Base-by-base conservation (phyloP, 108 stramenopile species). In the Fistulifera pelliculosa region DNA sequence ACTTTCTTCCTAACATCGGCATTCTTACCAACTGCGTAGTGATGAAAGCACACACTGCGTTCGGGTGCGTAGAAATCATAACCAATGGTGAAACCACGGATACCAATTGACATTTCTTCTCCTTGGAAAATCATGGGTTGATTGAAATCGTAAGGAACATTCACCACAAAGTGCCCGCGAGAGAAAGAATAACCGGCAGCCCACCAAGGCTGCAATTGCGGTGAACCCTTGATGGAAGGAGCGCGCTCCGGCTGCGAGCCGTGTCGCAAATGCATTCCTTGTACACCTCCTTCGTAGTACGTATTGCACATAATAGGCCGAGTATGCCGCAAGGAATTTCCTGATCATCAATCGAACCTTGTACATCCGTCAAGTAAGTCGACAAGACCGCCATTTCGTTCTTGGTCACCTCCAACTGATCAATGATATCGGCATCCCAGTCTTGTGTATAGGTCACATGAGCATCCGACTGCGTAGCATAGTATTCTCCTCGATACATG, bases 301-400 rank as follows among this genome's bases (percentile, higher is more conserved):
- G 88, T 85, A 58, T 95, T 91, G 70, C 94, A 95, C 87, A 85
- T 89, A 44, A 89, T 89, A 0, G 87, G 83, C 25, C 83, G 57
- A n/a, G 94, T 90, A 25, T 76, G 58, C 10, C 89, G 71, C 39
- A 79, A 44, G 39, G 80, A 80, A 22, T 81, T 39, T 87, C 91
- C 13, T 71, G 63, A 18, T 60, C 56, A 56, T 79, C 75, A 41
- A 87, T 85, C 7, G 75, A 75, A 2, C 83, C 92, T 22, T 70
- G 73, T 24, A 92, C 68, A 66, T 95, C 94, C 0, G 88, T 79
- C 17, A 90, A 62, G 53, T 95, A 93, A 0, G 90, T 93, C 5
- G 89, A 78, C 47, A 96, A 54, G 0, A 96, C 96, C 13, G 93
- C 92, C 83, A 93, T 88, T 49, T 94, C 91, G 70, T 96, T 90